Evolutionary conservation across 139 green algal species (phyloP), one percentile per base, ranked within the genome.

Genomic region (Coelastrella sp.): DNA sequence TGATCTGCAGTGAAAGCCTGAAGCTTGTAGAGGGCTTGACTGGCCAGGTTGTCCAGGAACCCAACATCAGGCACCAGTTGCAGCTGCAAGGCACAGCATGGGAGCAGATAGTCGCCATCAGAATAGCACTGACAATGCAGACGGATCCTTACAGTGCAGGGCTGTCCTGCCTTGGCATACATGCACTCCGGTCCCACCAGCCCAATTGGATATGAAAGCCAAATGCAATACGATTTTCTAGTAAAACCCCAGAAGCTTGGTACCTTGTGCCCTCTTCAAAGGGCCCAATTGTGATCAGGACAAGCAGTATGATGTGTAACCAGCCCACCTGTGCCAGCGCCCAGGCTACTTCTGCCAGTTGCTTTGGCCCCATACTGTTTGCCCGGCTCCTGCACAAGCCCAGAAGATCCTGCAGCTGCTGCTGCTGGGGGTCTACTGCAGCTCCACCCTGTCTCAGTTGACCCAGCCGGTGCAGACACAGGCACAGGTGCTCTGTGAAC

Each of bases 21-120:
- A 20, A 91, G 78, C 65, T 79, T 80, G 65, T 12, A 6, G 6
- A 91, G 87, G 65, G 24, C 80, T n/a, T 91, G 65, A 22, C 49
- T 82, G 8, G 87, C 78, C 20, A 91, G 49, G 4, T 25, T 22
- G 17, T 82, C 66, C 22, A 91, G 63, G 49, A 87, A 87, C 20
- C 11, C 9, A 11, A 82, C 78, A 56, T 82, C 87, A 25, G 87
- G 87, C 22, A 80, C 76, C 63, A 91, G 78, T 81, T 91, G 86
- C 14, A 79, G 57, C 65, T 83, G 7, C 17, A 63, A 25, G 24
- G 22, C 58, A 85, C 58, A 85, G 22, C 8, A 8, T 49, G 56
- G 22, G 17, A 85, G 58, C 9, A 73, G 8, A 20, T n/a, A 4
- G 59, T 73, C 56, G 19, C 24, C 68, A 76, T n/a, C 68, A 27